phyloP scores from a whole-genome alignment of 2,329 filamentous ascomycete species.

The Ilyonectria robusta region DNA sequence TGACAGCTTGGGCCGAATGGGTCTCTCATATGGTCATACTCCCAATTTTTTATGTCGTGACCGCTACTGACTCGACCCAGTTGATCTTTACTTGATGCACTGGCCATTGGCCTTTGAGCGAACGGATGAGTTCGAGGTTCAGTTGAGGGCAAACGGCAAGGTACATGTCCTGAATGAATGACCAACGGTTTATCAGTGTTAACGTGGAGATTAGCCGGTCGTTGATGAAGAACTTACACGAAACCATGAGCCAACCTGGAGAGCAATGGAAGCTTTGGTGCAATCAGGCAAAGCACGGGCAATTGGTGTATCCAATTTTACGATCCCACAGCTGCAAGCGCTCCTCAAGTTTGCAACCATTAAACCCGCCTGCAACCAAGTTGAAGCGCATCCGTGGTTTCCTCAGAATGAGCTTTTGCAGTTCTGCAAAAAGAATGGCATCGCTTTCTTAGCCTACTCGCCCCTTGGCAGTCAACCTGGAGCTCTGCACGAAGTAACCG shows the following conservation, averaged over 20 bases:
- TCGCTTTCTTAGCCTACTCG: background rate
- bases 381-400: constrained; percentile 1
- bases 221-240: background rate
- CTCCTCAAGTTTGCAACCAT: background rate
- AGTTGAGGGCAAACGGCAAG: background rate
- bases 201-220: background rate
- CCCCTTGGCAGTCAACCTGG: background rate
- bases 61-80: too few species aligned
- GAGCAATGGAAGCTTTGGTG: background rate
- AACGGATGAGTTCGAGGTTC: too few species aligned
- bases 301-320: constrained; percentile 1
- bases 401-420: background rate
- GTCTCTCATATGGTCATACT: too few species aligned
- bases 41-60: too few species aligned
- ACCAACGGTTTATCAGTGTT: too few species aligned
- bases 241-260: too few species aligned
- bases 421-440: background rate
- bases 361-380: background rate
- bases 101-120: background rate
- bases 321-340: background rate
- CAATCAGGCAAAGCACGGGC: background rate
- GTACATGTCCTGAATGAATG: background rate
- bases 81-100: background rate
- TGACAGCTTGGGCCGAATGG: too few species aligned
- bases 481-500: too few species aligned